A percentile compares a stretch with the other conserved stretches of the same genome.
These are phyloP conservation scores for Novymonas esmeraldas DNA, from an alignment of 208 protist species.

Conservation along the genomic window DNA sequence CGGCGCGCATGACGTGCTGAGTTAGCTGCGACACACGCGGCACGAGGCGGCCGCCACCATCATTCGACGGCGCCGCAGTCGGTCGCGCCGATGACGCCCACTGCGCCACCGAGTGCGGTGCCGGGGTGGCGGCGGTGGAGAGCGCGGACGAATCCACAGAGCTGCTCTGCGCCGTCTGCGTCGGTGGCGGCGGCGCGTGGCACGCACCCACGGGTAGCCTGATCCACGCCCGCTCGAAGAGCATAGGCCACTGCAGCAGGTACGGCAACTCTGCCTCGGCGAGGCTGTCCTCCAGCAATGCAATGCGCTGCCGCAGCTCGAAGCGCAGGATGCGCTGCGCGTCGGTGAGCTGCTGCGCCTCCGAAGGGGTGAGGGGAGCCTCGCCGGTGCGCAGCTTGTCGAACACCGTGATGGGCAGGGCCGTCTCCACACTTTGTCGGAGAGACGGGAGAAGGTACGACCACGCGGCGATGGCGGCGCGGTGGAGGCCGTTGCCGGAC, in stretches of 20 bases:
- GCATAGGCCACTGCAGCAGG: conserved; percentile 56
- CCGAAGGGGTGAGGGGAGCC: conserved; percentile 20
- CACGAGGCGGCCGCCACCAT: neutral
- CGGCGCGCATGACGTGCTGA: conserved; percentile 18
- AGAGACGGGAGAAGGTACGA: conserved; percentile 68
- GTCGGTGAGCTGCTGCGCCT: conserved; percentile 27
- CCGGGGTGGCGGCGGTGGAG: no score
- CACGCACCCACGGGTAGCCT: conserved; percentile 33
- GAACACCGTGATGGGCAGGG: conserved; percentile 30
- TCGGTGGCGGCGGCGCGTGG: neutral
- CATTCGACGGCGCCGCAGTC: no score
- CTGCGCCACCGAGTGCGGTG: neutral
- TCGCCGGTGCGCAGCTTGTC: conserved; percentile 29
- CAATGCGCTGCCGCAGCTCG: conserved; percentile 73
- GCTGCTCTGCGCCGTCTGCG: neutral
- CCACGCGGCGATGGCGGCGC: conserved; percentile 52
- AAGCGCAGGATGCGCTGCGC: conserved; percentile 66
- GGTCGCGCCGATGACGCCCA: neutral
- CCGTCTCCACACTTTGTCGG: conserved; percentile 34
- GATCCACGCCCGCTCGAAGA: conserved; percentile 67
- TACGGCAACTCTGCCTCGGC: conserved; percentile 59
- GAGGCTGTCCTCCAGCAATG: conserved; percentile 80
- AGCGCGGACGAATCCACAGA: neutral
- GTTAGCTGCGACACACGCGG: conserved; percentile 22
- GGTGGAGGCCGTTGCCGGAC: conserved; percentile 29